Conservation (phyloP, 257 asterid genomes). For the Henckelia pumila region DNA sequence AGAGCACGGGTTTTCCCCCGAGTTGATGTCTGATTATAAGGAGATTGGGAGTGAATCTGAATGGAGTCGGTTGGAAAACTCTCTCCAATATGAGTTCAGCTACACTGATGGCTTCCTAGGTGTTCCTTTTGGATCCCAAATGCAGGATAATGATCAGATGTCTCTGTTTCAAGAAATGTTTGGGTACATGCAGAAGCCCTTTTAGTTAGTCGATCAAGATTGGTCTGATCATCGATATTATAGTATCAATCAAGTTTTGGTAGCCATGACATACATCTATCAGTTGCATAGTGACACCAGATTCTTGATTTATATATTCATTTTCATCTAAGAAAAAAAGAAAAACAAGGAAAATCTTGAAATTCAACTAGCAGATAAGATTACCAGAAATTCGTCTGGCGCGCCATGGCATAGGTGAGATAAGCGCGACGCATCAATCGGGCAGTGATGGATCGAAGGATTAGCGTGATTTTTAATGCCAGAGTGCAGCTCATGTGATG, state of each 20-base stretch:
- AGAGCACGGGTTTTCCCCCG: constrained; percentile 42
- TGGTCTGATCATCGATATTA: background rate
- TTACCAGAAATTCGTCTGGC: background rate
- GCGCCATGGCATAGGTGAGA: background rate
- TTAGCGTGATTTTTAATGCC: background rate
- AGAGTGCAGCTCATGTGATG: constrained; percentile 23
- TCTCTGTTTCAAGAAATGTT: constrained; percentile 34
- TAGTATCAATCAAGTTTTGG: constrained; percentile 6
- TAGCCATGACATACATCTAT: constrained; percentile 13
- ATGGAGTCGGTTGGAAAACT: constrained; percentile 38
- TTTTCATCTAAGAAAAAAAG: background rate
- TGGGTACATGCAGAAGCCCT: constrained; percentile 29
- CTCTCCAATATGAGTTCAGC: constrained; percentile 28
- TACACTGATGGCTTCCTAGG: constrained; percentile 30
- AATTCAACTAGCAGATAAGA: background rate
- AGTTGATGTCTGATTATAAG: constrained; percentile 32
- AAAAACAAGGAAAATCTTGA: background rate
- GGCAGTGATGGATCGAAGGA: background rate
- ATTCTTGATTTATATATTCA: background rate
- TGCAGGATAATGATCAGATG: constrained; percentile 29
- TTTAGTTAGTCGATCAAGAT: background rate
- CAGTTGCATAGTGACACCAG: constrained; percentile 4
- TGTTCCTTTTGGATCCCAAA: constrained; percentile 30
- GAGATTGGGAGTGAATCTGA: constrained; percentile 52
- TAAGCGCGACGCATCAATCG: background rate